A percentile compares a stretch with the other conserved stretches of the same genome.
Conservation (phyloP, 176 grass and related monocot species). For the Phoenix roebelenii region DNA sequence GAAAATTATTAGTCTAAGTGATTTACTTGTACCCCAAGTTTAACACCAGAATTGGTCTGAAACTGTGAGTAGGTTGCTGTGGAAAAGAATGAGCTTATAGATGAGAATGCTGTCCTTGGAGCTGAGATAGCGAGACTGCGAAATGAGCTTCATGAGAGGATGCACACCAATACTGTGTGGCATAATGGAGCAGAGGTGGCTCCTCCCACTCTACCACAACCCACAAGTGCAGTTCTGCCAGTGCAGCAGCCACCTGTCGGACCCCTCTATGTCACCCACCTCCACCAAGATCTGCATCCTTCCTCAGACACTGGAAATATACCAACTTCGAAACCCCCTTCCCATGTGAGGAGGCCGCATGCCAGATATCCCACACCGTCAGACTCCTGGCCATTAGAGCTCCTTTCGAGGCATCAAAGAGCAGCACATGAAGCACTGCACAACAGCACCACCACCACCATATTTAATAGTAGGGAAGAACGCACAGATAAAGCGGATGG, state of each 20-base stretch:
- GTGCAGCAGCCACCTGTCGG: constrained; percentile 3
- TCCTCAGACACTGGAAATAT: background rate
- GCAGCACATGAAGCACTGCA: constrained; percentile 13
- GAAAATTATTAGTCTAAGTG: no score
- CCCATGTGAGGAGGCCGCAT: constrained; percentile 11
- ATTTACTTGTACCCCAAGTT: no score
- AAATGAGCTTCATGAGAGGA: constrained; percentile 9
- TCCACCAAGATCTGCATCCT: constrained; percentile 14
- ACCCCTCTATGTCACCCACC: background rate
- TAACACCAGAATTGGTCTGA: background rate
- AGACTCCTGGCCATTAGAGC: constrained; percentile 18
- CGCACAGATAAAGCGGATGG: no score
- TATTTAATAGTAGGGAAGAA: no score
- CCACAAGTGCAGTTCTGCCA: background rate
- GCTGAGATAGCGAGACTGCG: constrained; percentile 10
- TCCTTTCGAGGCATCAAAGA: constrained; percentile 12
- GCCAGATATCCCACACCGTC: constrained; percentile 16
- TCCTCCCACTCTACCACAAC: background rate
- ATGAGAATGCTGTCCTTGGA: constrained; percentile 13
- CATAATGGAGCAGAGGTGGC: background rate
- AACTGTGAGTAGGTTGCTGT: constrained; percentile 5
- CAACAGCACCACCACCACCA: no score
- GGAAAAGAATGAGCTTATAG: constrained; percentile 19
- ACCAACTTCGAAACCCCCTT: background rate
- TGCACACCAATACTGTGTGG: constrained; percentile 1